Percentiles rank a stretch among this genome's conserved stretches.
Conservation (phyloP, 73 alveolate genomes). For the Durusdinium trenchii region DNA sequence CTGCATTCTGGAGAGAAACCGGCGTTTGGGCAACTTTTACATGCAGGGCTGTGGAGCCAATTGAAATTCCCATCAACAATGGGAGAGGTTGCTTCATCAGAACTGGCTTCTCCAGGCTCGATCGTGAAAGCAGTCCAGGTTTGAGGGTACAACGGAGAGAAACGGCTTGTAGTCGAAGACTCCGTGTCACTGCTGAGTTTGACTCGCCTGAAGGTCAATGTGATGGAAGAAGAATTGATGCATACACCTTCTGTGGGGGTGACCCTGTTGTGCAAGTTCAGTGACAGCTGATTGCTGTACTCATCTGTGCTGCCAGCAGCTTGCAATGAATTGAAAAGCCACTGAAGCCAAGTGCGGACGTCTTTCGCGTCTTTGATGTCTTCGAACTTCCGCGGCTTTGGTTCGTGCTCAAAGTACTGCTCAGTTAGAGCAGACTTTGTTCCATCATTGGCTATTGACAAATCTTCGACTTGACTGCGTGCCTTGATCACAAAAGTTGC, state of each 20-base stretch:
- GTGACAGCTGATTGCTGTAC: conserved; percentile 66
- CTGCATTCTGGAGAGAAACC: neutral
- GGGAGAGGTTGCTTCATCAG: conserved; percentile 35
- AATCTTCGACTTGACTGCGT: conserved; percentile 87
- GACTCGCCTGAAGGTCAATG: conserved; percentile 82
- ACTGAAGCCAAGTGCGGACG: conserved; percentile 67
- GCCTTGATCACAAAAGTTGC: conserved; percentile 88
- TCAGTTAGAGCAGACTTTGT: conserved; percentile 53
- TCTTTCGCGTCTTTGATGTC: conserved; percentile 60
- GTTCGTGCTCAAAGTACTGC: conserved; percentile 65
- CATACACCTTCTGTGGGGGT: conserved; percentile 52
- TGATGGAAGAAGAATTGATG: conserved; percentile 30
- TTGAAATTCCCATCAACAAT: neutral
- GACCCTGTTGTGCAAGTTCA: conserved; percentile 67
- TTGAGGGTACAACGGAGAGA: conserved; percentile 37
- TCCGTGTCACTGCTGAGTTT: conserved; percentile 58
- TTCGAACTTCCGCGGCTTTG: conserved; percentile 35
- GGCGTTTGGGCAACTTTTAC: conserved; percentile 34
- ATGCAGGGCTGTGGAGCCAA: conserved; percentile 51
- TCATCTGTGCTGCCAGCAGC: conserved; percentile 59
- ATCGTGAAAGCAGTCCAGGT: conserved; percentile 72
- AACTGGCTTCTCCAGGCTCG: conserved; percentile 54
- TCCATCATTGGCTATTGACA: conserved; percentile 60
- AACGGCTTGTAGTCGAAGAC: conserved; percentile 41
- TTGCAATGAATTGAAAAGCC: conserved; percentile 76